Base-by-base conservation (phyloP, 2,329 filamentous ascomycete genomes). In the Xylariaceae sp. region DNA sequence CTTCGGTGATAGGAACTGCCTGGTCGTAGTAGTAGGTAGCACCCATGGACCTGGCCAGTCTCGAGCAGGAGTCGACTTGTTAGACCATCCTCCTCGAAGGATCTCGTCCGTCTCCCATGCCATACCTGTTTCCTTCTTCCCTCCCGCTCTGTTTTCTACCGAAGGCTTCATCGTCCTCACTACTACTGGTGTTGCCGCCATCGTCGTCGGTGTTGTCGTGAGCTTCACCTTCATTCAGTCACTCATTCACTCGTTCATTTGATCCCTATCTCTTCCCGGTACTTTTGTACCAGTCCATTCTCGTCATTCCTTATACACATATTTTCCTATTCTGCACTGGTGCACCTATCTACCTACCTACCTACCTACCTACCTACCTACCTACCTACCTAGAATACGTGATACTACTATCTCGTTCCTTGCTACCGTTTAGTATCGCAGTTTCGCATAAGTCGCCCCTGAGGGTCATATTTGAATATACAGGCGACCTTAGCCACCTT, bases 401-500 rank as follows among this genome's bases (percentile, higher is more conserved):
- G 41, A 48, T 23, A 7, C 37, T n/a, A 7, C 37, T 41, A 35
- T 55, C 37, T 49, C 34, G 34, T 55, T 55, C 41, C 50, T 52
- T 55, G 39, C 23, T 59, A 57, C 13, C 37, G 45, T 51, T 51
- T 44, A 23, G 39, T 57, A 50, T 55, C 15, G 45, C 56, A 50
- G 18, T 52, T 57, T 45, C 41, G 41, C 13, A 55, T 35, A 51
- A 62, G 45, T 45, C 51, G n/a, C 13, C 23, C 55, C 55, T 61
- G 56, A 17, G 11, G n/a, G 35, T 45, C 47, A 57, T 53, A 9
- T 41, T 49, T 58, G 18, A 56, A 57, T 56, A 61, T 49, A 55
- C 44, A 41, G 5, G n/a, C 41, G 3, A 9, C 13, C 2, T 13
- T 10, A 44, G 35, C 7, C 44, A 37, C 18, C 39, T 51, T 53